phyloP scores from a whole-genome alignment of 768 basidiomycete genomes.

The Kwoniella heveanensis region DNA sequence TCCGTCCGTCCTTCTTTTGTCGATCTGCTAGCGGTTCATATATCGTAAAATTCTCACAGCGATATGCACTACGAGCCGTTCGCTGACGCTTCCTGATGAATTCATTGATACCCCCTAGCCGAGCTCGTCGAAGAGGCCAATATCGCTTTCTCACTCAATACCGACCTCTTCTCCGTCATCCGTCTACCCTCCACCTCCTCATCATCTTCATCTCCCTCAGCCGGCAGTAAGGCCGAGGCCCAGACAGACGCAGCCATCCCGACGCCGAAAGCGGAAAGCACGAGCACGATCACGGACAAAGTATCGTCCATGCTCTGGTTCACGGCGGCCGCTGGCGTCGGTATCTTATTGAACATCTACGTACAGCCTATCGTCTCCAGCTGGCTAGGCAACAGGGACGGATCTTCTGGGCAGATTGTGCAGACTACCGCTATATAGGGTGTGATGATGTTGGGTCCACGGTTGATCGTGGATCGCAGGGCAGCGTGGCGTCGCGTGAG shows the following conservation, averaged over 20 bases:
- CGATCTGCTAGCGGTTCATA: too few relatives aligned
- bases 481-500: too few relatives aligned
- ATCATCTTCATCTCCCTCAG: neutral
- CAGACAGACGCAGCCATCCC: conserved; percentile 1
- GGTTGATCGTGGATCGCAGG: too few relatives aligned
- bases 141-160: conserved; percentile 46
- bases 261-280: neutral
- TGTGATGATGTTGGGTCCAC: neutral
- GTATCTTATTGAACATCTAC: conserved; percentile 17
- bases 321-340: conserved; percentile 10
- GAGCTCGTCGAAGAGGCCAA: conserved; percentile 49
- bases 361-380: conserved; percentile 6
- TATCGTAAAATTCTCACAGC: too few relatives aligned
- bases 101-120: conserved; percentile 23
- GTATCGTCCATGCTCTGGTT: conserved; percentile 13
- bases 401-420: neutral
- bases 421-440: neutral
- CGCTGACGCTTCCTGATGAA: too few relatives aligned
- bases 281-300: conserved; percentile 6
- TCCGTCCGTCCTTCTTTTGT: too few relatives aligned
- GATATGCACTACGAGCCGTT: too few relatives aligned
- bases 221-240: neutral
- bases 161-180: conserved; percentile 47
- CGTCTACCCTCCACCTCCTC: conserved; percentile 15
- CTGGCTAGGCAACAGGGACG: conserved; percentile 8